phyloP scores from a whole-genome alignment of 768 basidiomycete genomes.

The Zangia roseola region DNA sequence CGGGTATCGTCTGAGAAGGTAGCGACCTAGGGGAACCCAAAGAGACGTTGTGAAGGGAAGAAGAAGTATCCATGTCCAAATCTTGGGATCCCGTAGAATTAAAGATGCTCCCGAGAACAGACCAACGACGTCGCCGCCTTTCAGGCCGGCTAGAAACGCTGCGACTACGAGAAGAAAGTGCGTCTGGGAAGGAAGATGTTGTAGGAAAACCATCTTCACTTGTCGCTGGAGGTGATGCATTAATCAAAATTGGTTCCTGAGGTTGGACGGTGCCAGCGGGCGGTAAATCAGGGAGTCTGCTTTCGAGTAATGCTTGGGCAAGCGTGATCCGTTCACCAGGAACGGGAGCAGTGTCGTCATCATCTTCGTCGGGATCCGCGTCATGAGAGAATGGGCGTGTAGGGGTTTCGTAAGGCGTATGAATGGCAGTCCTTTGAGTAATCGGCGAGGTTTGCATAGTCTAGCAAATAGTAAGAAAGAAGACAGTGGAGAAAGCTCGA shows the following conservation, averaged over 20 bases:
- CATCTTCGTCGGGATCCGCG: conserved; percentile 56
- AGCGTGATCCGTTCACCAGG: conserved; percentile 66
- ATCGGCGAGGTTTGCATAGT: conserved; percentile 44
- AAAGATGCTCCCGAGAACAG: conserved; percentile 55
- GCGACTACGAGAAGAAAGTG: conserved; percentile 32
- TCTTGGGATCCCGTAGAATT: conserved; percentile 20
- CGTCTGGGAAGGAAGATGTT: conserved; percentile 50
- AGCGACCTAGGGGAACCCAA: conserved; percentile 17
- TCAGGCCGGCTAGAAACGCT: conserved; percentile 33
- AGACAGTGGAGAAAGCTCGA: conserved; percentile 62
- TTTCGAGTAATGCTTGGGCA: conserved; percentile 73
- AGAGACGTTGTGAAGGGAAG: conserved; percentile 23
- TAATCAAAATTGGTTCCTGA: conserved; percentile 68
- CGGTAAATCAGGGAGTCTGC: conserved; percentile 71
- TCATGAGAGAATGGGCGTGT: conserved; percentile 38
- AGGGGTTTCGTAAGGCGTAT: conserved; percentile 20
- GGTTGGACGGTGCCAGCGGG: conserved; percentile 63
- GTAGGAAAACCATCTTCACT: conserved; percentile 43
- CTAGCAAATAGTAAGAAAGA: conserved; percentile 62
- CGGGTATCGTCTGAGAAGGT: conserved; percentile 19
- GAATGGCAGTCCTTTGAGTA: conserved; percentile 21
- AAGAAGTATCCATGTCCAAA: conserved; percentile 28
- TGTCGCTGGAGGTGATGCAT: conserved; percentile 39
- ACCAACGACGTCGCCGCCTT: conserved; percentile 68
- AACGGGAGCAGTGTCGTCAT: conserved; percentile 41